Percentiles rank a stretch among this genome's conserved stretches.
phyloP scores from a whole-genome alignment of 208 protist genomes.

The Trypanosoma conorhini region DNA sequence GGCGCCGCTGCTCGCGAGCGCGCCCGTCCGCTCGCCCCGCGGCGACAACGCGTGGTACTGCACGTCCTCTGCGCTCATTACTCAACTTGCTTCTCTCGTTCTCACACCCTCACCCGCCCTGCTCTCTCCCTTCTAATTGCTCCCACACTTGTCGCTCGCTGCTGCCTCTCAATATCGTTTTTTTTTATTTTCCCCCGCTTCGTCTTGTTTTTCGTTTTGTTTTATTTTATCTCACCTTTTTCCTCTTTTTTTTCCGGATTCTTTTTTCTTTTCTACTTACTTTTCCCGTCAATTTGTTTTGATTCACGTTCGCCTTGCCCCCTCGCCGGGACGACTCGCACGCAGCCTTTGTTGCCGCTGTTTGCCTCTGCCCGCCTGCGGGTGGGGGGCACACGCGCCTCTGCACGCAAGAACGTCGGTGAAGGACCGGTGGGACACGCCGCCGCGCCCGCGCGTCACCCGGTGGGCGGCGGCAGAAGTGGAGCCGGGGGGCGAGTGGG shows the following conservation, averaged over 20 bases:
- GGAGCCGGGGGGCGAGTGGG: background rate
- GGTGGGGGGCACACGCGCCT: background rate
- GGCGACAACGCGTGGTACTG: background rate
- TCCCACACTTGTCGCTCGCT: background rate
- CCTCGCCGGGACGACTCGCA: background rate
- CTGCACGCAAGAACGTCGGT: background rate
- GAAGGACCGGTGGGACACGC: background rate
- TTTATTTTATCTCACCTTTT: background rate
- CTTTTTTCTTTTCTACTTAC: background rate
- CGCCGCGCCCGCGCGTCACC: background rate
- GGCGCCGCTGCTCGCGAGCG: background rate
- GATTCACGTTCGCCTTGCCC: background rate
- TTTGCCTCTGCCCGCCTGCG: background rate
- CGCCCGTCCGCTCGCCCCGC: background rate
- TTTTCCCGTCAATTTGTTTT: background rate
- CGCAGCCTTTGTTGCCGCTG: background rate
- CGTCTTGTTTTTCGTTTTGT: conserved; percentile 3
- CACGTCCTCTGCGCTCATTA: background rate
- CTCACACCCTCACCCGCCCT: background rate
- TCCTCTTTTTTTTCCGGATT: background rate
- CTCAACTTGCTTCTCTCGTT: background rate
- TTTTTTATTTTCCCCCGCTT: background rate
- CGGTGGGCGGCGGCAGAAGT: background rate
- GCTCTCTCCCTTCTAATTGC: background rate
- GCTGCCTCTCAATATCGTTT: background rate